Evolutionary conservation across 2,329 filamentous ascomycete genomes (phyloP).

Genomic region (Ophiostoma piceae): DNA sequence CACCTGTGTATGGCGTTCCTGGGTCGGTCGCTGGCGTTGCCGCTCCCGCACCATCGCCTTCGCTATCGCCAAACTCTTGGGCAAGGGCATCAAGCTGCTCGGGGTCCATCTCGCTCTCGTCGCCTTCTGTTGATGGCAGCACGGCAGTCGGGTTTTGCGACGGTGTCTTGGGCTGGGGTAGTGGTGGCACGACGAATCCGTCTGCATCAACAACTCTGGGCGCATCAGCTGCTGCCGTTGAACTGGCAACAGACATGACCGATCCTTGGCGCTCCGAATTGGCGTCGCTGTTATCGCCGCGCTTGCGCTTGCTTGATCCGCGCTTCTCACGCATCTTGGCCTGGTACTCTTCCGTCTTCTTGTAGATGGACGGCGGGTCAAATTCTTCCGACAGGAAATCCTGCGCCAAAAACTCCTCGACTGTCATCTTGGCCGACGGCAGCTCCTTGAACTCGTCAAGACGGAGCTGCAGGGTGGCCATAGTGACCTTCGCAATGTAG

Average conservation of each 20-base stretch:
- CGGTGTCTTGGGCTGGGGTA: conserved; percentile 34
- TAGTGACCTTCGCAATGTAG: conserved; percentile 96
- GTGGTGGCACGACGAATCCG: conserved; percentile 60
- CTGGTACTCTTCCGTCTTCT: conserved; percentile 56
- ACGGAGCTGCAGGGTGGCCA: conserved; percentile 85
- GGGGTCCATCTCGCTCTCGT: conserved; percentile 16
- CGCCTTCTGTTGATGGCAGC: not conserved
- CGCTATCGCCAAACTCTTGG: conserved; percentile 42
- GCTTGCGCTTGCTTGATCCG: conserved; percentile 44
- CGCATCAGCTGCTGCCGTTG: not conserved
- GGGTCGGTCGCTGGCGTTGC: conserved; percentile 15
- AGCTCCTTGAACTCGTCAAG: conserved; percentile 88
- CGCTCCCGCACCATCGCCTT: conserved; percentile 20
- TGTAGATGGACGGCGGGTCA: conserved; percentile 79
- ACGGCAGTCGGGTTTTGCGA: not conserved
- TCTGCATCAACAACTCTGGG: conserved; percentile 49
- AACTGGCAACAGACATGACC: conserved; percentile 1
- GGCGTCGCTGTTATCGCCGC: conserved; percentile 27
- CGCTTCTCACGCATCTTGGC: conserved; percentile 47
- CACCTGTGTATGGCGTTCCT: conserved; percentile 17
- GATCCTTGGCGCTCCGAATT: conserved; percentile 22
- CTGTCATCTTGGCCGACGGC: conserved; percentile 75
- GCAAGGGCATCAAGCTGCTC: conserved; percentile 40
- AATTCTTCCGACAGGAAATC: conserved; percentile 46
- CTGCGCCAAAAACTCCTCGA: conserved; percentile 74